phyloP scores from a whole-genome alignment of 176 grass and related monocot genomes.

The Phyllostachys edulis region DNA sequence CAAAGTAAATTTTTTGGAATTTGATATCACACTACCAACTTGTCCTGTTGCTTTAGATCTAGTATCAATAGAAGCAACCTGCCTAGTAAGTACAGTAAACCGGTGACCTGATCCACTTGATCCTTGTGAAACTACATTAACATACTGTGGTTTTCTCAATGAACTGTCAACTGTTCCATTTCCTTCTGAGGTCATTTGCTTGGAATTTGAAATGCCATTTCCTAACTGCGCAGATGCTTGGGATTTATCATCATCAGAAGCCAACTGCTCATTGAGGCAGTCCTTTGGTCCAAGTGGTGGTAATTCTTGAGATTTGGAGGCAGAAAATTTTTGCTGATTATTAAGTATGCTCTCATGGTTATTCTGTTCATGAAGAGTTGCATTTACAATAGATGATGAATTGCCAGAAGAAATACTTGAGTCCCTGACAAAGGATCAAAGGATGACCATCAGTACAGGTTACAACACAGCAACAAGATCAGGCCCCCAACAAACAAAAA shows the following conservation, averaged over 20 bases:
- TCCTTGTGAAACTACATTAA: conserved; percentile 42
- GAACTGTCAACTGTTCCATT: conserved; percentile 30
- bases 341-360: conserved; percentile 28
- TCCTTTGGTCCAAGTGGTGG: conserved; percentile 23
- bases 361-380: neutral
- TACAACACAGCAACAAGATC: conserved; percentile 8
- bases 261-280: conserved; percentile 15
- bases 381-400: conserved; percentile 36
- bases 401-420: conserved; percentile 29
- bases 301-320: conserved; percentile 24
- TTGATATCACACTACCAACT: neutral
- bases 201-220: conserved; percentile 33
- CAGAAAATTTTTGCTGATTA: conserved; percentile 22
- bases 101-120: conserved; percentile 26
- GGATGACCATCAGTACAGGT: neutral
- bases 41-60: conserved; percentile 39
- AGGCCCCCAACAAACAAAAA: conserved; percentile 21
- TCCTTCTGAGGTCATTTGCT: conserved; percentile 26
- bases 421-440: conserved; percentile 41
- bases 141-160: conserved; percentile 39
- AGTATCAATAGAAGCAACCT: conserved; percentile 23
- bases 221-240: conserved; percentile 23
- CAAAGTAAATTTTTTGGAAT: conserved; percentile 20
- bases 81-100: conserved; percentile 51
- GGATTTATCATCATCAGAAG: conserved; percentile 35